Evolutionary conservation across 2,329 filamentous ascomycete genomes (phyloP), one percentile per base, ranked within the genome.

Genomic region (Clarireedia paspali): DNA sequence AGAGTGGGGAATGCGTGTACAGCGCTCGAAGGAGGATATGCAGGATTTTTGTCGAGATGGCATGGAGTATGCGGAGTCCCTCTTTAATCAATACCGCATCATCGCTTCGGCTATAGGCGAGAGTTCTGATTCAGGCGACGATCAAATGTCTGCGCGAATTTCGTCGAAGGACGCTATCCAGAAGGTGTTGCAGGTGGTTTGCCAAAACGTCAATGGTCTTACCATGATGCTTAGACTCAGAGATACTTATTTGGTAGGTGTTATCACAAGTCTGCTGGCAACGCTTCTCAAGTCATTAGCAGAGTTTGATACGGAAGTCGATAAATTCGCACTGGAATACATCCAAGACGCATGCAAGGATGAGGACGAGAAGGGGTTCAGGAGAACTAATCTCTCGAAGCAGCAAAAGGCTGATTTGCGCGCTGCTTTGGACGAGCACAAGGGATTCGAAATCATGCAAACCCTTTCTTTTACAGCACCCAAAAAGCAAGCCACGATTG

Each of bases 31-130:
- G 70, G 53, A 60, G 20, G 77, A 82, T 53, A 91, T 99, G 89
- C 86, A 91, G 65, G 85, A 96, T 56, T 96, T 97, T 66, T 96
- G 91, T 68, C 85, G 94, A 62, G 90, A 96, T 67, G 88, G 89
- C 14, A 99, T 99, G 82, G 90, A 97, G 65, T 88, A 96, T 67
- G 91, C 92, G 0, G 89, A 95, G 66, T 80, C 82, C 38, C 78
- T 96, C 1, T 88, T 97, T 67, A 85, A 89, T 42, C 85, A 96
- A 64, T 94, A 95, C 69, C 85, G 84, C 50, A 80, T 96, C 57
- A 84, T 99, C 60, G 83, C 89, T 2, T 66, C 66, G 53, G 71
- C 74, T 5, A 51, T 67, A 30, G 55, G 52, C 56, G 73, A 73
- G 40, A 73, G 74, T 51, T 72, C 73, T 24, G 72, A 74, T 54